Evolutionary conservation across 2,329 filamentous ascomycete genomes (phyloP).

Genomic region (Fusarium poae): DNA sequence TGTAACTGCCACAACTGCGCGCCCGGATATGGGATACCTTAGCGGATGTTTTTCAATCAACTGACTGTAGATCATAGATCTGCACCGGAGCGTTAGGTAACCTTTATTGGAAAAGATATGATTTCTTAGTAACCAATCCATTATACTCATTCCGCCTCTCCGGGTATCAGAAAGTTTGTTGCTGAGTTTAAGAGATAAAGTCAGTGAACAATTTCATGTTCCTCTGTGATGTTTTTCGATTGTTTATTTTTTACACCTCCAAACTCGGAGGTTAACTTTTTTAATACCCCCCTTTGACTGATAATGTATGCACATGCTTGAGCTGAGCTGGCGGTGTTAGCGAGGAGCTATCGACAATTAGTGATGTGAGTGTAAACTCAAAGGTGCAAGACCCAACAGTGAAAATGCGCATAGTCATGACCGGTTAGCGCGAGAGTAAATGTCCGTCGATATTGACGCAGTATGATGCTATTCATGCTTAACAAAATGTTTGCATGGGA

Average conservation of each 20-base stretch:
- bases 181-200: background rate
- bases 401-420: background rate
- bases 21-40: background rate
- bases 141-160: background rate
- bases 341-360: slow-evolving; percentile 16
- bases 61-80: slow-evolving; percentile 2
- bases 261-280: background rate
- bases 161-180: background rate
- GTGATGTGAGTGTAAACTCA: slow-evolving; percentile 21
- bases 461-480: slow-evolving; percentile 1
- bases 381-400: slow-evolving; percentile 2
- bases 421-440: background rate
- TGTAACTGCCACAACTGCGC: slow-evolving; percentile 14
- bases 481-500: background rate
- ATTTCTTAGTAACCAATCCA: background rate
- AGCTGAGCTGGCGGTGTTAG: slow-evolving; percentile 1
- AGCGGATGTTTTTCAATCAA: background rate
- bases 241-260: background rate
- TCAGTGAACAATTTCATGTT: background rate
- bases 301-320: background rate
- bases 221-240: background rate
- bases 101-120: background rate
- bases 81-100: background rate
- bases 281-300: background rate
- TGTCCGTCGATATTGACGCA: background rate